phyloP scores from a whole-genome alignment of 768 basidiomycete species.

The Tulasnella sp. region DNA sequence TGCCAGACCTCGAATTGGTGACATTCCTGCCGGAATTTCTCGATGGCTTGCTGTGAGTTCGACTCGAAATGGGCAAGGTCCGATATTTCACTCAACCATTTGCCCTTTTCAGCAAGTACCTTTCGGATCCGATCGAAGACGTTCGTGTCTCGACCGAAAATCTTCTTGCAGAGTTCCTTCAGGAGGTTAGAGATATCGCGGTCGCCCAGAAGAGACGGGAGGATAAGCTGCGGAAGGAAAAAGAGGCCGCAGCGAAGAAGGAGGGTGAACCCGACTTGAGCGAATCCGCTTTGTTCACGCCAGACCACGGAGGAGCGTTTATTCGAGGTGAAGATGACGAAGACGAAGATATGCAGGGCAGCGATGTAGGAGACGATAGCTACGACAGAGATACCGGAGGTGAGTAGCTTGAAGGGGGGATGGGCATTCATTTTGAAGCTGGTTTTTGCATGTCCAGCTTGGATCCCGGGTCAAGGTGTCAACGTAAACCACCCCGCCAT shows the following conservation, averaged over 20 bases:
- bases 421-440: not conserved
- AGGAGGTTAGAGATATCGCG: constrained; percentile 83
- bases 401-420: constrained; percentile 26
- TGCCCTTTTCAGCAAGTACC: constrained; percentile 61
- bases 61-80: constrained; percentile 13
- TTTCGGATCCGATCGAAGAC: constrained; percentile 90
- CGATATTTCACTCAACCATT: not conserved
- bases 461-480: constrained; percentile 92
- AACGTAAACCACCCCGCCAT: constrained; percentile 85
- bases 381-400: constrained; percentile 60
- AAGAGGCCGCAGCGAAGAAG: not conserved
- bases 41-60: constrained; percentile 81
- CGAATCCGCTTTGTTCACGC: not conserved
- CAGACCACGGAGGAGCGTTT: constrained; percentile 45
- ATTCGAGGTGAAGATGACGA: constrained; percentile 22
- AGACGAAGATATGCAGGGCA: constrained; percentile 32
- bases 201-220: constrained; percentile 59
- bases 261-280: constrained; percentile 42
- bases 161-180: constrained; percentile 78
- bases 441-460: constrained; percentile 42
- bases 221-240: constrained; percentile 31
- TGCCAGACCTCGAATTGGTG: constrained; percentile 92
- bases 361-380: constrained; percentile 40
- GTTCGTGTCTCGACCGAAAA: constrained; percentile 87
- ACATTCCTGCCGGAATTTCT: constrained; percentile 92